Conservation (phyloP, 2,329 filamentous ascomycete species). For the Colletotrichum eleusines region DNA sequence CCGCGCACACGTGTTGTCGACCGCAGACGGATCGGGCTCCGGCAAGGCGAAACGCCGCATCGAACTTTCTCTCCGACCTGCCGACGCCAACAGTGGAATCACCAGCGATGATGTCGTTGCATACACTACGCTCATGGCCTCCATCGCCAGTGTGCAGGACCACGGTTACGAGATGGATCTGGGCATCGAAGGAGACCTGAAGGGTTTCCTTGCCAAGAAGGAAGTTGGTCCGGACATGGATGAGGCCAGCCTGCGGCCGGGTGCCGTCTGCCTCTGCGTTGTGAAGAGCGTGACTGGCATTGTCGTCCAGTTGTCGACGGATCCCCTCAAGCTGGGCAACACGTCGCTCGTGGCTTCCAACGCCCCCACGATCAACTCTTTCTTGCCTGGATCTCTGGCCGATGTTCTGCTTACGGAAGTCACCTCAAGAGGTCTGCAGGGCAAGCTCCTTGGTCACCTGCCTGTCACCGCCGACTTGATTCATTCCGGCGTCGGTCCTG, state of each 20-base stretch:
- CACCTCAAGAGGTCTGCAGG: conserved; percentile 79
- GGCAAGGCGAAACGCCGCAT: conserved; percentile 83
- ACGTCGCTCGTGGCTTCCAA: conserved; percentile 74
- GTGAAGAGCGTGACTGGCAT: conserved; percentile 83
- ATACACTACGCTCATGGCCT: conserved; percentile 86
- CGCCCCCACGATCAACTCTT: conserved; percentile 89
- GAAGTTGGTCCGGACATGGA: conserved; percentile 78
- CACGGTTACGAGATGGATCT: conserved; percentile 95
- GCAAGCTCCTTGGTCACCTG: conserved; percentile 92
- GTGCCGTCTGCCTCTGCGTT: conserved; percentile 86
- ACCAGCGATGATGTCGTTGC: conserved; percentile 78
- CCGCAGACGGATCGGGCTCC: conserved; percentile 71
- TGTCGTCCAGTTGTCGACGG: conserved; percentile 86
- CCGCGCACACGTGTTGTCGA: conserved; percentile 85
- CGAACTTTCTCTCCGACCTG: conserved; percentile 86
- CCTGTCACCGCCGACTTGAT: conserved; percentile 92
- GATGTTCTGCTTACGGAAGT: conserved; percentile 86
- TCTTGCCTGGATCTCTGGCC: conserved; percentile 90
- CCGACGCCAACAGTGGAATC: conserved; percentile 81
- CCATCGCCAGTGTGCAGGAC: conserved; percentile 92
- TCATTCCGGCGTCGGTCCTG: conserved; percentile 83
- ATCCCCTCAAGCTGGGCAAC: conserved; percentile 76
- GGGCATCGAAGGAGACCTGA: conserved; percentile 74
- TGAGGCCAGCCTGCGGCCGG: conserved; percentile 80
- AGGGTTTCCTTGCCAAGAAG: conserved; percentile 87